Evolutionary conservation across 805 yeast genomes (phyloP).

Genomic region (Schwanniomyces polymorphus): DNA sequence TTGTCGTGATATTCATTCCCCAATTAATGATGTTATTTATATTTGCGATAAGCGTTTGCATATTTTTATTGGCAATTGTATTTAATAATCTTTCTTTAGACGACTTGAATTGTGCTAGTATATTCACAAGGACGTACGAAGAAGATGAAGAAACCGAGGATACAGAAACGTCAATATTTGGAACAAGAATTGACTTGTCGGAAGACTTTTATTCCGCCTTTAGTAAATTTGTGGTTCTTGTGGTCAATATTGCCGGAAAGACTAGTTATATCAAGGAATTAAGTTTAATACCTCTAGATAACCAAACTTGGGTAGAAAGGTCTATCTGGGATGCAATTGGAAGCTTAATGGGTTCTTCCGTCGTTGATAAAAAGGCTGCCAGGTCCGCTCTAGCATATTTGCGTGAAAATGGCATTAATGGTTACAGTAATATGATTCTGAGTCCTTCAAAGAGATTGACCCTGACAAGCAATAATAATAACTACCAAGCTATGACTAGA

Average conservation of each 20-base stretch:
- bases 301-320: slow-evolving; percentile 56
- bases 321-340: slow-evolving; percentile 19
- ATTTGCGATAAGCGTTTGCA: slow-evolving; percentile 49
- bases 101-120: slow-evolving; percentile 37
- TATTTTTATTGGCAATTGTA: slow-evolving; percentile 59
- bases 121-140: slow-evolving; percentile 22
- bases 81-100: slow-evolving; percentile 46
- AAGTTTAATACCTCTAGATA: slow-evolving; percentile 47
- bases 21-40: slow-evolving; percentile 57
- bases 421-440: slow-evolving; percentile 28
- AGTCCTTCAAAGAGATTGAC: slow-evolving; percentile 26
- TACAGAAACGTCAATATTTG: slow-evolving; percentile 15
- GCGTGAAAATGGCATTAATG: slow-evolving; percentile 10
- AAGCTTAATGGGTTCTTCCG: neutral
- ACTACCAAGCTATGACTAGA: slow-evolving; percentile 1
- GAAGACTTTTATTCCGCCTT: slow-evolving; percentile 71
- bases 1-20: slow-evolving; percentile 63
- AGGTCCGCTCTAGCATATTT: slow-evolving; percentile 1
- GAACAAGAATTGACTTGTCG: slow-evolving; percentile 29
- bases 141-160: slow-evolving; percentile 15
- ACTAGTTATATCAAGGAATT: slow-evolving; percentile 65
- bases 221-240: slow-evolving; percentile 58
- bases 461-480: slow-evolving; percentile 11
- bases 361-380: neutral
- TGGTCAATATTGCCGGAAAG: slow-evolving; percentile 66